These are phyloP conservation scores for Gyromitra esculenta DNA, from an alignment of 2,329 filamentous ascomycete genomes.

Conservation along the genomic window DNA sequence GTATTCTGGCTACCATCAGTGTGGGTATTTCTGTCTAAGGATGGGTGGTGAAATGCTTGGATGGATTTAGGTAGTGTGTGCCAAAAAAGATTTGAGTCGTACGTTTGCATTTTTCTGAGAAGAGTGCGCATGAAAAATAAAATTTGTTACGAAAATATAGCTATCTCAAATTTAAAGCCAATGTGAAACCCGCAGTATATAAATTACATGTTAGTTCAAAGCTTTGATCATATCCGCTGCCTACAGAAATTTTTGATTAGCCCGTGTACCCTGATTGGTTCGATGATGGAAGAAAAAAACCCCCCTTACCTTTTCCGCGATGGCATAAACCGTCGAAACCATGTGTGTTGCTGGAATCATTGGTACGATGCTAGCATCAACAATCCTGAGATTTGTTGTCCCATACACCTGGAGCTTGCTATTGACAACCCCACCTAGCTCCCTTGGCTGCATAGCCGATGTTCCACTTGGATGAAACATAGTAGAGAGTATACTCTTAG, in stretches of 20 bases:
- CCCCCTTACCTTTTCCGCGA: conserved; percentile 62
- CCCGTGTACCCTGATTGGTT: conserved; percentile 17
- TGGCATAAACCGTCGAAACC: conserved; percentile 60
- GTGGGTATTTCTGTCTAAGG: conserved; percentile 62
- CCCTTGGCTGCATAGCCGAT: conserved; percentile 65
- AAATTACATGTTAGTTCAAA: conserved; percentile 21
- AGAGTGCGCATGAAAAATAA: background rate
- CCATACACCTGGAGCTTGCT: conserved; percentile 63
- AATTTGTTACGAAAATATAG: conserved; percentile 6
- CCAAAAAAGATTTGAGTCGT: background rate
- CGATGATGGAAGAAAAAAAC: background rate
- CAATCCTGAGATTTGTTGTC: conserved; percentile 62
- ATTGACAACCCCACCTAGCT: conserved; percentile 66
- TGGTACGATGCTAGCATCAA: conserved; percentile 64
- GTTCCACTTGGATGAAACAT: conserved; percentile 66
- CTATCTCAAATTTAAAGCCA: background rate
- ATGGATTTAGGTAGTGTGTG: conserved; percentile 3
- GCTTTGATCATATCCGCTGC: conserved; percentile 64
- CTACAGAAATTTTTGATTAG: conserved; percentile 56
- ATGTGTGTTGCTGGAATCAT: conserved; percentile 61
- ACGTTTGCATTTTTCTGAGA: conserved; percentile 11
- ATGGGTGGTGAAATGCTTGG: background rate
- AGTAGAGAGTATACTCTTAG: conserved; percentile 60
- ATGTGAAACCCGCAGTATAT: background rate
- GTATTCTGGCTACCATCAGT: conserved; percentile 67